Conservation (phyloP, 148 eudicot genomes). For the Agrostemma githago region DNA sequence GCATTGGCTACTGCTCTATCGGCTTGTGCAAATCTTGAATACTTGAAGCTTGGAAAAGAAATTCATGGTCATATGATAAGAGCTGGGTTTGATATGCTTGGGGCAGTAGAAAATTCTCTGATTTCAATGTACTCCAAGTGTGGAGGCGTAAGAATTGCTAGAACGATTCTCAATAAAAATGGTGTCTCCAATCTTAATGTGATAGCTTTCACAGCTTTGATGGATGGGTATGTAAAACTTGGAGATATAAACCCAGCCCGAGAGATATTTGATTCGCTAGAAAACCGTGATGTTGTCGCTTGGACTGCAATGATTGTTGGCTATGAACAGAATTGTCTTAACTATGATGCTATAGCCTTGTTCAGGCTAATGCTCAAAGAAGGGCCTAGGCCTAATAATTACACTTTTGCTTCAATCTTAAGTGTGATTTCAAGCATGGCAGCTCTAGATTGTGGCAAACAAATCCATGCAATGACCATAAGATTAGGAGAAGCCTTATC, state of each 20-base stretch:
- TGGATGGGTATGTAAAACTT: constrained; percentile 41
- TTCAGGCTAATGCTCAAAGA: constrained; percentile 37
- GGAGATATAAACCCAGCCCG: constrained; percentile 39
- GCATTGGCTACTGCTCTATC: constrained; percentile 40
- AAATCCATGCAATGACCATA: constrained; percentile 37
- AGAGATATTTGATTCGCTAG: constrained; percentile 35
- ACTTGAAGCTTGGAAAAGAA: constrained; percentile 33
- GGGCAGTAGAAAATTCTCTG: constrained; percentile 40
- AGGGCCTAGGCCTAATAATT: constrained; percentile 40
- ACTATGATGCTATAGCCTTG: constrained; percentile 32
- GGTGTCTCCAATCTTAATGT: constrained; percentile 32
- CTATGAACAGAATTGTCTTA: constrained; percentile 35
- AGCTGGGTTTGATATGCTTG: constrained; percentile 25
- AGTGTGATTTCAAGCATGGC: constrained; percentile 35
- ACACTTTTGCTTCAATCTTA: constrained; percentile 38
- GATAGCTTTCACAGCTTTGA: constrained; percentile 43
- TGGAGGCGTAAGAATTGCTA: constrained; percentile 31
- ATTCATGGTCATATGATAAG: constrained; percentile 33
- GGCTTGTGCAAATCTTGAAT: constrained; percentile 31
- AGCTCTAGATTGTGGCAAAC: constrained; percentile 37
- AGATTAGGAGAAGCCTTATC: constrained; percentile 30
- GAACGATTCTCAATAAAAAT: constrained; percentile 26
- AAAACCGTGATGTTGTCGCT: constrained; percentile 33
- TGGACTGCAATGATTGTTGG: constrained; percentile 53
- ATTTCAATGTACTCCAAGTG: constrained; percentile 42